phyloP scores from a whole-genome alignment of 2,329 filamentous ascomycete genomes.

The Diaporthe helianthi region DNA sequence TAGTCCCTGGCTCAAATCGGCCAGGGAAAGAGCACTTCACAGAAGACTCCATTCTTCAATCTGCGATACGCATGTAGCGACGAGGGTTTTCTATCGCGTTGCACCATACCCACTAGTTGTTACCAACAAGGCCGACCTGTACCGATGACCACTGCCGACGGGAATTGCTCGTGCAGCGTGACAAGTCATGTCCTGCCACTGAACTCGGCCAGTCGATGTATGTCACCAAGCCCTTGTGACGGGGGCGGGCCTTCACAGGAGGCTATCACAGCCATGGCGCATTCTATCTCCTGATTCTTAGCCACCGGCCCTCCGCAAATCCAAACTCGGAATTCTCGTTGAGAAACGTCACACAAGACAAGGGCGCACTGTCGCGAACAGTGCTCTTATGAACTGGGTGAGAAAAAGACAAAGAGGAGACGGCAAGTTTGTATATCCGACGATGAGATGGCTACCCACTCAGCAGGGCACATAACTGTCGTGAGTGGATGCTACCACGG shows the following conservation, averaged over 20 bases:
- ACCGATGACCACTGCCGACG: background rate
- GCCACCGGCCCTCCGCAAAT: background rate
- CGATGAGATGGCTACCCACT: background rate
- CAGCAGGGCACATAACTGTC: background rate
- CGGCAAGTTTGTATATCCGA: background rate
- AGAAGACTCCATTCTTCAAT: background rate
- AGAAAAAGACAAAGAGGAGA: background rate
- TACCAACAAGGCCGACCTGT: background rate
- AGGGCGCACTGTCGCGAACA: background rate
- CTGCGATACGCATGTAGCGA: slow-evolving; percentile 3
- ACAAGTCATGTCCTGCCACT: slow-evolving; percentile 2
- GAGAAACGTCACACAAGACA: slow-evolving; percentile 32
- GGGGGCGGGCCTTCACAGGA: background rate
- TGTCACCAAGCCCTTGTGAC: background rate
- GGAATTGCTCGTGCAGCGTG: slow-evolving; percentile 10
- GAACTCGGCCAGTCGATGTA: background rate
- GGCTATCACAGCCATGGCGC: background rate
- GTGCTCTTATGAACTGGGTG: background rate
- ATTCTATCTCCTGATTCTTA: background rate
- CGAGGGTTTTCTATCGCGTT: slow-evolving; percentile 1
- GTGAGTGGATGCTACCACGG: slow-evolving; percentile 3
- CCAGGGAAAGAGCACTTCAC: background rate
- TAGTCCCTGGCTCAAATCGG: background rate
- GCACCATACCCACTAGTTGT: background rate
- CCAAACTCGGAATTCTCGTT: background rate